Base-by-base conservation (phyloP, 2,329 filamentous ascomycete species). In the Bipolaris victoriae region DNA sequence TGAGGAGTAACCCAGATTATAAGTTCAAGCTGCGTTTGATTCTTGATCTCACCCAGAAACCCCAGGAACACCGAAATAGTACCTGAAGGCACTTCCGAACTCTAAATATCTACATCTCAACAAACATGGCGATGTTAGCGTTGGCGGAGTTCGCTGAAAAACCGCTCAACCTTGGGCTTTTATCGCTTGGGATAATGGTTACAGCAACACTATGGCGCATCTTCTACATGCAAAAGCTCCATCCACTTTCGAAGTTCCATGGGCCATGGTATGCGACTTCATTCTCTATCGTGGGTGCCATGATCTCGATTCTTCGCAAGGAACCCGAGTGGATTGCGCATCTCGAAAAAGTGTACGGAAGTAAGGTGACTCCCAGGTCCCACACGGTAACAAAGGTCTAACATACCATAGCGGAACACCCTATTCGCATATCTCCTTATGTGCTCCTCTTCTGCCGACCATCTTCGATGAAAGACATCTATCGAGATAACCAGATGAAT, bases 201-300 rank as follows among this genome's bases (percentile, higher is more conserved):
- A 49, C 49, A 37, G 52, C 63, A 10, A 5, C 66, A 5, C 13
- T 67, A 5, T 56, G 46, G n/a, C 60, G 67, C 9, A 58, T 69
- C 22, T 49, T 78, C 41, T 77, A 79, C 62, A 71, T 68, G 59
- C 71, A 76, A 29, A 79, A 69, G 57, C 71, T 81, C 33, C 77
- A 80, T 48, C 79, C 79, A 6, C 67, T 81, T 0, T 64, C 74
- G 9, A 73, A 73, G 36, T 80, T 76, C 54, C 79, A 77, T 2
- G 80, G 80, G 13, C 79, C 80, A n/a, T 76, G 69, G 62, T 69
- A 76, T 43, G 66, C 68, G 36, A 70, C 73, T 10, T 73, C 75
- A 0, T 75, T 74, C 49, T 75, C 75, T 9, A 6, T 78, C 7
- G 60, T 66, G 22, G 50, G 63, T 1, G 71, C 70, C 3, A 45